Evolutionary conservation across 768 basidiomycete species (phyloP), one percentile per base, ranked within the genome.

Genomic region (Tylopilus subfusipes): DNA sequence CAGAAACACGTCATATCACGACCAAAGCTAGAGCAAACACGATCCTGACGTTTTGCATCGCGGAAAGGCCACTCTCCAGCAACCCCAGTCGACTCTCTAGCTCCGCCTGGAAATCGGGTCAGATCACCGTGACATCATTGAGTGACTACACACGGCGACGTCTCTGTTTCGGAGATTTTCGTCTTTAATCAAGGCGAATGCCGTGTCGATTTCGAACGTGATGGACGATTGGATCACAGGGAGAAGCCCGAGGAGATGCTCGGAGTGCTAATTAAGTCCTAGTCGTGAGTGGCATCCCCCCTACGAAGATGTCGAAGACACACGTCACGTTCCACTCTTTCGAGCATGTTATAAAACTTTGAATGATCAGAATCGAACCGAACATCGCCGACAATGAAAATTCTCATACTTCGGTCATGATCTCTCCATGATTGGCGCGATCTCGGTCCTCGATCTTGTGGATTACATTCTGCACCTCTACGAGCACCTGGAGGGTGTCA

Each of bases 11-110:
- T 73, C 65, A 59, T 62, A 46, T 44, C 10, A 30, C 53, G 48
- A 11, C 59, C 50, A 13, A 38, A 11, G 8, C 24, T 1, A 65
- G 62, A 55, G 58, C 27, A n/a, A 45, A 57, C 27, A 43, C 13
- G 18, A 6, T 38, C 42, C 58, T 54, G n/a, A 75, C 73, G 48
- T 65, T 63, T 54, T 74, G 68, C 67, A 73, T 66, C 3, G 55
- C 31, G 43, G 45, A 48, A 22, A 74, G 57, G 24, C 63, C 58
- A 30, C 36, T 48, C 1, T 65, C 68, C 34, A 74, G 45, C 40
- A 59, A 48, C 18, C 54, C 56, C 54, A 75, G 62, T 34, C 59
- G 64, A 24, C 58, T 61, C 34, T 72, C 69, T 33, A 72, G 44
- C 19, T 68, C 63, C 52, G 60, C 63, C 73, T 75, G 49, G 22